phyloP scores from a whole-genome alignment of 2,329 filamentous ascomycete species.

The Aspergillus sp. region DNA sequence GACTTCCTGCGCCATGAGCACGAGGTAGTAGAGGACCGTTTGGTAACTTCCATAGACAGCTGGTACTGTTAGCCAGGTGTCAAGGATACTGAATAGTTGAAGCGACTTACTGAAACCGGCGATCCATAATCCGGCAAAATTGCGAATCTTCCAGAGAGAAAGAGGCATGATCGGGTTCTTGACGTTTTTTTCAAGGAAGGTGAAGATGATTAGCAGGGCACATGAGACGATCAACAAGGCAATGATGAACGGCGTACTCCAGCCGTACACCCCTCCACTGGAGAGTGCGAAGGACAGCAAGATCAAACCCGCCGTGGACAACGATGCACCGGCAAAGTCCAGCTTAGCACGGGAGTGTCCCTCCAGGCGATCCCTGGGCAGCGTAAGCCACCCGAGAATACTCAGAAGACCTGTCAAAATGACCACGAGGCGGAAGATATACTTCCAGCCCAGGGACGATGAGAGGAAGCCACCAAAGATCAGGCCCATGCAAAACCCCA shows the following conservation, averaged over 20 bases:
- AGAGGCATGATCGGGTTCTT: slow-evolving; percentile 41
- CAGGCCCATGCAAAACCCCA: slow-evolving; percentile 35
- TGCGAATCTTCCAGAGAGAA: slow-evolving; percentile 39
- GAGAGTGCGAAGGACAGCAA: slow-evolving; percentile 40
- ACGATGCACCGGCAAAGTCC: slow-evolving; percentile 35
- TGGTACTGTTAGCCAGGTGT: slow-evolving; percentile 8
- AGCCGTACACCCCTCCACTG: slow-evolving; percentile 40
- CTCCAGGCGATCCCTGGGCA: slow-evolving; percentile 32
- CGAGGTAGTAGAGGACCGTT: slow-evolving; percentile 38
- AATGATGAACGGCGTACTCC: slow-evolving; percentile 40
- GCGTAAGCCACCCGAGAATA: slow-evolving; percentile 25
- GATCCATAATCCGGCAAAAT: slow-evolving; percentile 41
- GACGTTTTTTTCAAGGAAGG: slow-evolving; percentile 37
- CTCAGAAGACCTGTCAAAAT: slow-evolving; percentile 25
- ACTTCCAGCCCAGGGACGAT: slow-evolving; percentile 33
- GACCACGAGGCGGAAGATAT: slow-evolving; percentile 32
- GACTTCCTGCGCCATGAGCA: slow-evolving; percentile 35
- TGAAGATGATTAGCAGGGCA: slow-evolving; percentile 32
- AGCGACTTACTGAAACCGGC: slow-evolving; percentile 32
- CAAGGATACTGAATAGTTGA: no score
- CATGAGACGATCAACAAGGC: slow-evolving; percentile 33
- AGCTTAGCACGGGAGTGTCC: slow-evolving; percentile 28
- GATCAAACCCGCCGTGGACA: slow-evolving; percentile 38
- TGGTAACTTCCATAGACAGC: slow-evolving; percentile 38
- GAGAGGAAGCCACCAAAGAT: slow-evolving; percentile 35